phyloP scores from a whole-genome alignment of 306 rosid genomes.

The Myrica gale region DNA sequence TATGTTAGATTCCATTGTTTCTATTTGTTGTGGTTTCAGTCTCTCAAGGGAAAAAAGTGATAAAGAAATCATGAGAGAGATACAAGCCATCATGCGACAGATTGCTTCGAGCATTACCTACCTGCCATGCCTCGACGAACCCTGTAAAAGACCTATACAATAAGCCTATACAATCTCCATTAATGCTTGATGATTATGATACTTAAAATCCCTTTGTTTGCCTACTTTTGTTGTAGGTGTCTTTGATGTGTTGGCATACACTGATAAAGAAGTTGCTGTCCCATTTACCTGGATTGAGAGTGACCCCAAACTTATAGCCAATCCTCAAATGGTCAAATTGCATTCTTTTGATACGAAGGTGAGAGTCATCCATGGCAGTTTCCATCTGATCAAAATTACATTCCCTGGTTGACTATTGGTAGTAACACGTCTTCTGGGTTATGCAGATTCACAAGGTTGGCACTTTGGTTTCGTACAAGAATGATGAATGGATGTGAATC shows the following conservation, averaged over 20 bases:
- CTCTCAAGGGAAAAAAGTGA: constrained; percentile 94
- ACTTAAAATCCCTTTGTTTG: constrained; percentile 13
- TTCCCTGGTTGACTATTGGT: constrained; percentile 1
- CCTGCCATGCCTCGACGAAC: constrained; percentile 92
- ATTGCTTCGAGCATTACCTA: constrained; percentile 98
- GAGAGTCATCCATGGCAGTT: constrained; percentile 29
- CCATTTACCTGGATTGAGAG: constrained; percentile 98
- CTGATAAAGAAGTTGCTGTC: constrained; percentile 91
- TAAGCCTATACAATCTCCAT: background rate
- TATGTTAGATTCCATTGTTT: background rate
- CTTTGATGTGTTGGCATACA: constrained; percentile 92
- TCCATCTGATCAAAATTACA: background rate
- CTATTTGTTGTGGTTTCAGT: constrained; percentile 31
- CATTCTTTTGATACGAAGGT: constrained; percentile 99
- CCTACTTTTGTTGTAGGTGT: constrained; percentile 53
- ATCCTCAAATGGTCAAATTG: constrained; percentile 98
- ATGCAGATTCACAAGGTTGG: constrained; percentile 90
- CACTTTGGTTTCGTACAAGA: constrained; percentile 96
- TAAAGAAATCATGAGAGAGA: constrained; percentile 98
- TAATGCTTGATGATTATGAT: background rate
- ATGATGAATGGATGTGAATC: constrained; percentile 69
- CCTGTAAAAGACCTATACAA: constrained; percentile 51
- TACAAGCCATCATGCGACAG: constrained; percentile 98
- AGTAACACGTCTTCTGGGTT: constrained; percentile 4
- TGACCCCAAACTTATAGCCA: constrained; percentile 91